Evolutionary conservation across 2,329 filamentous ascomycete species (phyloP), one percentile per base, ranked within the genome.

Genomic region (Plenodomus biglobosus): DNA sequence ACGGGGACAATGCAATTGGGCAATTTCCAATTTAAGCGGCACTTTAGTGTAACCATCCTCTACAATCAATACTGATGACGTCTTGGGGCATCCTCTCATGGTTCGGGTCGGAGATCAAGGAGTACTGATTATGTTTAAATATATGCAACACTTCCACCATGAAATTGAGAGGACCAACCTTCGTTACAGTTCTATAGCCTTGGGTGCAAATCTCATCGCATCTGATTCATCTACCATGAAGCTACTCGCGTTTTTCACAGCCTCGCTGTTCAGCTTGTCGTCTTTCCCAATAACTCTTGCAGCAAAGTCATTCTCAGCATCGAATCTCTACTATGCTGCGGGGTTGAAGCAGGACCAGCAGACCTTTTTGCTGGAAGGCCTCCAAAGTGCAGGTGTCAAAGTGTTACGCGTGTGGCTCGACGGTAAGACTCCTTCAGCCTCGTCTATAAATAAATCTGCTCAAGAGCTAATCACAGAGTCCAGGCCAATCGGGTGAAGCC

Each of bases 401-500:
- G 27, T 32, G 6, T 15, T 32, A 3, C 27, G 27, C 27, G 27
- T 32, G 3, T 32, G 27, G 27, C 27, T 32, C 27, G 27, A 32
- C 15, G 27, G 27, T 32, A 3, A 10, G 27, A 32, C 7, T 32
- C 27, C 27, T 32, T 32, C 27, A 32, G 27, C 27, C 27, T 32
- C 27, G 27, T 32, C 27, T 32, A 32, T 32, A 32, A 32, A 32
- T 32, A 32, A 32, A 11, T 32, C 27, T 24, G 22, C 7, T 32
- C 27, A 10, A 15, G 11, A 32, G 27, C 27, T 32, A 32, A 32
- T 11, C 7, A 32, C 11, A 32, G 7, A 8, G 35, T 30, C 4
- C 13, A 53, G 51, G 51, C 22, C 51, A 54, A 24, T 43, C 41
- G 8, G 36, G 38, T 8, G 38, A 38, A 32, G 42, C 42, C 2